A percentile compares a stretch with the other conserved stretches of the same genome.
These are phyloP conservation scores for Ophiocordyceps australis DNA, from an alignment of 2,329 filamentous ascomycete species.

Conservation along the genomic window DNA sequence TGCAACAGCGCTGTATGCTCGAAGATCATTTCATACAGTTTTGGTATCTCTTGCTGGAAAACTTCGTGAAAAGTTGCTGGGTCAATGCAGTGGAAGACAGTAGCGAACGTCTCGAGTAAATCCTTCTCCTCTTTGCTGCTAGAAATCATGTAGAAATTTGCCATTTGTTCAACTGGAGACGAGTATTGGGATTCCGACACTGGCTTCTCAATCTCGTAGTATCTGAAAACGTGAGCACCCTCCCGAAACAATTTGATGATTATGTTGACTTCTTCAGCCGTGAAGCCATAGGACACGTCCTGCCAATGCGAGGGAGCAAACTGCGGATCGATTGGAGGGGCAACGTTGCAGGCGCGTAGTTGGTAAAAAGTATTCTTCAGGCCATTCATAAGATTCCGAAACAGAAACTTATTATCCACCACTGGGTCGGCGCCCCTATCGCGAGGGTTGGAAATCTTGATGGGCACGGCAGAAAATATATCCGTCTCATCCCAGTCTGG, in stretches of 20 bases:
- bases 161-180: slow-evolving; percentile 80
- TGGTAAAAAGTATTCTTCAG: slow-evolving; percentile 95
- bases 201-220: slow-evolving; percentile 81
- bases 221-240: slow-evolving; percentile 88
- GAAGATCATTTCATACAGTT: slow-evolving; percentile 94
- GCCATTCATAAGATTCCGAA: slow-evolving; percentile 89
- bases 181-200: slow-evolving; percentile 53
- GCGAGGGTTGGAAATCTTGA: slow-evolving; percentile 82
- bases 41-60: slow-evolving; percentile 92
- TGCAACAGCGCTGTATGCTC: slow-evolving; percentile 88
- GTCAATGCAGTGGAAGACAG: slow-evolving; percentile 96
- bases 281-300: slow-evolving; percentile 91
- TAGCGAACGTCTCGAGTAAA: slow-evolving; percentile 89
- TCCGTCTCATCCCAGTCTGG: slow-evolving; percentile 98
- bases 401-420: slow-evolving; percentile 92
- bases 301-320: slow-evolving; percentile 82
- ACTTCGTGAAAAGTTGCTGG: slow-evolving; percentile 97
- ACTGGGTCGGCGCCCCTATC: slow-evolving; percentile 84
- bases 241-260: slow-evolving; percentile 96
- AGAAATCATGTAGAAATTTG: slow-evolving; percentile 86
- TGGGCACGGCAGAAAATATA: slow-evolving; percentile 90
- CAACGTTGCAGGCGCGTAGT: slow-evolving; percentile 73
- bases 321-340: slow-evolving; percentile 50
- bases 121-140: slow-evolving; percentile 96
- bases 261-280: slow-evolving; percentile 89